Percentiles rank a stretch among this genome's conserved stretches.
These are phyloP conservation scores for Aureobasidium sp. DNA, from an alignment of 2,329 filamentous ascomycete species.

Conservation along the genomic window DNA sequence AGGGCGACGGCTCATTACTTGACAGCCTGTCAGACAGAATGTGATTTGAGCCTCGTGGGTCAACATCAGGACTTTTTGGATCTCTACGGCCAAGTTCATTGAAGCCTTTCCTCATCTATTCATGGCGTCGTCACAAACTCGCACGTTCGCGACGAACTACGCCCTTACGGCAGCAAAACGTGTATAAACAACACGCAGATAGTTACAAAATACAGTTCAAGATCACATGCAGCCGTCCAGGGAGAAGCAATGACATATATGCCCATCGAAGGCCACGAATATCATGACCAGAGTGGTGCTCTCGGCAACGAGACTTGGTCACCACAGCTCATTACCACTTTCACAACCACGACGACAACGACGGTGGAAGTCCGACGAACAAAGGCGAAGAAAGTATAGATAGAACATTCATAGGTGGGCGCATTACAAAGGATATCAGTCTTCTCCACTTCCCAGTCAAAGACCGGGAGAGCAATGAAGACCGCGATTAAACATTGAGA, in stretches of 20 bases:
- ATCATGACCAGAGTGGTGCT: not conserved
- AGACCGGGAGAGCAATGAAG: constrained; percentile 1
- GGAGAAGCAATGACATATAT: not conserved
- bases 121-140: not conserved
- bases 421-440: not conserved
- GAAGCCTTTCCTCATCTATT: not conserved
- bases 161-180: too few relatives aligned
- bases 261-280: not conserved
- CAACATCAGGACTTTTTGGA: too few relatives aligned
- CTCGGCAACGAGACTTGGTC: not conserved
- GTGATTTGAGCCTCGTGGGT: not conserved
- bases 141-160: too few relatives aligned
- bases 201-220: too few relatives aligned
- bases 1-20: too few relatives aligned
- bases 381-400: too few relatives aligned
- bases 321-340: not conserved
- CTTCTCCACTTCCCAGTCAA: not conserved
- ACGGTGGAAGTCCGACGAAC: not conserved
- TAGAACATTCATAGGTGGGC: too few relatives aligned
- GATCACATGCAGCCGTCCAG: too few relatives aligned
- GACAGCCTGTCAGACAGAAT: not conserved
- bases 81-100: not conserved
- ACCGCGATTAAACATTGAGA: not conserved
- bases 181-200: too few relatives aligned
- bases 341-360: too few relatives aligned